phyloP scores from a whole-genome alignment of 768 basidiomycete genomes.

The Trametes cingulata region DNA sequence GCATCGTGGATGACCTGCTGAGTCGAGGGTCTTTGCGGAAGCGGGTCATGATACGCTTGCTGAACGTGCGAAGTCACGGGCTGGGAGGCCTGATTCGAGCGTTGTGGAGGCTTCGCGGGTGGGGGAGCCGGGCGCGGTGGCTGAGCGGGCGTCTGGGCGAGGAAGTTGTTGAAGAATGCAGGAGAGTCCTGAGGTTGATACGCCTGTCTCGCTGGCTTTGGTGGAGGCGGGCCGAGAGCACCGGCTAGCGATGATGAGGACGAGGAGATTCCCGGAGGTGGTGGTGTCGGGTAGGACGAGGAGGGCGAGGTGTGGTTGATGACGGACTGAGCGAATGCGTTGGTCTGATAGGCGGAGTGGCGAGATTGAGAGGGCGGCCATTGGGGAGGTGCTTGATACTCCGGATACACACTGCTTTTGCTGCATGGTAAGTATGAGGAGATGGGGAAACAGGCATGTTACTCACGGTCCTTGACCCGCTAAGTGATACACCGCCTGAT shows the following conservation, averaged over 20 bases:
- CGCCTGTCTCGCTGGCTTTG: conserved; percentile 31
- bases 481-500: conserved; percentile 61
- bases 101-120: neutral
- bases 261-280: conserved; percentile 59
- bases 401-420: conserved; percentile 25
- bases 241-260: conserved; percentile 75
- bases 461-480: conserved; percentile 44
- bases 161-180: conserved; percentile 65
- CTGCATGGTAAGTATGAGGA: neutral
- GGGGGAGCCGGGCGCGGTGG: conserved; percentile 27
- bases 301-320: conserved; percentile 64
- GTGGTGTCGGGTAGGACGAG: conserved; percentile 70
- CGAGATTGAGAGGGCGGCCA: conserved; percentile 44
- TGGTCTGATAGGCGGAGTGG: conserved; percentile 55
- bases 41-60: neutral
- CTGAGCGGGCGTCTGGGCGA: conserved; percentile 56
- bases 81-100: conserved; percentile 1
- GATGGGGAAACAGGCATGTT: neutral
- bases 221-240: conserved; percentile 58
- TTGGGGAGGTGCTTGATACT: conserved; percentile 36
- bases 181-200: conserved; percentile 60
- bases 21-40: neutral
- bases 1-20: neutral
- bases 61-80: neutral
- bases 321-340: conserved; percentile 61